Percentiles rank a stretch among this genome's conserved stretches.
These are phyloP conservation scores for Scenedesmus sp. DNA, from an alignment of 163 green algal genomes.

Conservation along the genomic window DNA sequence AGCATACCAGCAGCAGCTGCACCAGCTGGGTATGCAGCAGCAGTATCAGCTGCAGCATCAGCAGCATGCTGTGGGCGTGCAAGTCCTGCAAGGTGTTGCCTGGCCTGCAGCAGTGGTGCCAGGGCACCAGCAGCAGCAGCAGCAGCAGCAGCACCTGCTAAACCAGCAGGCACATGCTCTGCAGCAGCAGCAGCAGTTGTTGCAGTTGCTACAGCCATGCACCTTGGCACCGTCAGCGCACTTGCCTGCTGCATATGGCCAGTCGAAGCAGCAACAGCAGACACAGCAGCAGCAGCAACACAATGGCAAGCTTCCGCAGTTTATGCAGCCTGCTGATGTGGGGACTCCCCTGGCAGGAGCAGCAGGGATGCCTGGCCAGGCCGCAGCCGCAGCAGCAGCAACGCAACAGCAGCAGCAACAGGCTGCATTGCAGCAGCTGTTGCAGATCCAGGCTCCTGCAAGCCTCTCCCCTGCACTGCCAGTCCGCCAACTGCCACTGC, in stretches of 20 bases:
- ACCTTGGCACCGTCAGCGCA: not conserved
- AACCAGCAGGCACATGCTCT: not conserved
- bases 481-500: not conserved
- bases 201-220: not conserved
- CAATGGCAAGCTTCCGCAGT: not conserved
- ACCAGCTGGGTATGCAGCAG: not conserved
- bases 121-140: slow-evolving; percentile 11
- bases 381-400: not conserved
- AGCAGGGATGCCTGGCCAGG: not conserved
- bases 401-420: not conserved
- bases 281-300: slow-evolving; percentile 2
- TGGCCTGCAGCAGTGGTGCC: not conserved
- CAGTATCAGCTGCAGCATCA: slow-evolving; percentile 3
- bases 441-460: not conserved
- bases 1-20: slow-evolving; percentile 1
- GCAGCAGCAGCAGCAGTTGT: slow-evolving; percentile 26
- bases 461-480: not conserved
- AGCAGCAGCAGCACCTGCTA: slow-evolving; percentile 35
- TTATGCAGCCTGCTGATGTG: not conserved
- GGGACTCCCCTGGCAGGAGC: not conserved
- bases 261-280: not conserved
- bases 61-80: not conserved
- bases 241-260: not conserved
- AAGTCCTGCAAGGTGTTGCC: not conserved
- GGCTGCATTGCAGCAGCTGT: not conserved